Evolutionary conservation across 495 filamentous ascomycete species (phyloP).

Genomic region (Penicillium nucicola): DNA sequence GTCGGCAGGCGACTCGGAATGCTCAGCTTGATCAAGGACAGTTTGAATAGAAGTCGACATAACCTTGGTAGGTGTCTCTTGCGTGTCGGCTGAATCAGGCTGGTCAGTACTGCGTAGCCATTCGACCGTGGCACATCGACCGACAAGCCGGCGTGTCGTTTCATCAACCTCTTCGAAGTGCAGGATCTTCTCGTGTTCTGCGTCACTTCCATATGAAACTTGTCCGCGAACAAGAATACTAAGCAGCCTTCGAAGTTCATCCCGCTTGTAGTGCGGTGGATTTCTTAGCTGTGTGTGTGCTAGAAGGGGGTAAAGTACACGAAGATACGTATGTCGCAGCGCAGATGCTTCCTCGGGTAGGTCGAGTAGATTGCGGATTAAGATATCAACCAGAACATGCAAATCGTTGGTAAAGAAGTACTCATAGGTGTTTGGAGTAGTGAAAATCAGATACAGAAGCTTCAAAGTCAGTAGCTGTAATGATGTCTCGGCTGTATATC

Average conservation of each 20-base stretch:
- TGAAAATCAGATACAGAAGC: conserved; percentile 91
- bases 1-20: conserved; percentile 22
- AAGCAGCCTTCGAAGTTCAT: conserved; percentile 76
- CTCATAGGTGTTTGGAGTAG: conserved; percentile 84
- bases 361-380: conserved; percentile 93
- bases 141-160: conserved; percentile 80
- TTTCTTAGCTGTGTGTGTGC: conserved; percentile 84
- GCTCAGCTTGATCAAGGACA: conserved; percentile 17
- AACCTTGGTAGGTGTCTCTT: conserved; percentile 7
- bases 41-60: conserved; percentile 21
- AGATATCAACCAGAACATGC: conserved; percentile 89
- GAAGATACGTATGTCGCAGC: conserved; percentile 94
- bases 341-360: conserved; percentile 76
- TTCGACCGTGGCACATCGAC: conserved; percentile 74
- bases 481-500: conserved; percentile 65
- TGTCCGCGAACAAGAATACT: conserved; percentile 55
- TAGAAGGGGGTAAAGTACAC: conserved; percentile 86
- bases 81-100: conserved; percentile 1
- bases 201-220: conserved; percentile 29
- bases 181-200: conserved; percentile 47
- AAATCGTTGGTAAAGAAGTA: conserved; percentile 99
- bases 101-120: conserved; percentile 62
- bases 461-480: conserved; percentile 94
- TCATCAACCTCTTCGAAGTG: conserved; percentile 92
- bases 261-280: conserved; percentile 85